phyloP scores from a whole-genome alignment of 1,284 basidiomycete species.

The Cystobasidium slooffiae region DNA sequence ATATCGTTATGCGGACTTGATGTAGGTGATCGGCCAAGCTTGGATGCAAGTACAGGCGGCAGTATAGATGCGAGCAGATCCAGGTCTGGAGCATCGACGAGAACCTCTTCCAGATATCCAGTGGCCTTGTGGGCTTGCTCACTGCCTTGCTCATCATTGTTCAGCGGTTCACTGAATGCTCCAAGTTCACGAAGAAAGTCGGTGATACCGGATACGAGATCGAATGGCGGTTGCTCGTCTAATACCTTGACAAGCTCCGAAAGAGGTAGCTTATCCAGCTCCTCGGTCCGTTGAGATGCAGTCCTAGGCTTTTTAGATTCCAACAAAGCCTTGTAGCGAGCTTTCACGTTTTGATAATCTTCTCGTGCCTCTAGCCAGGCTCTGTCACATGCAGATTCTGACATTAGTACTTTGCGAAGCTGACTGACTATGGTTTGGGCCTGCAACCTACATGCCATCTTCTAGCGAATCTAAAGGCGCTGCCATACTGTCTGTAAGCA shows the following conservation, averaged over 20 bases:
- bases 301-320: slow-evolving; percentile 11
- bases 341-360: slow-evolving; percentile 31
- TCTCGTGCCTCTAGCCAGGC: slow-evolving; percentile 33
- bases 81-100: slow-evolving; percentile 21
- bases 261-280: slow-evolving; percentile 11
- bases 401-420: too few species aligned
- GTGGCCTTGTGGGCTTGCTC: neutral
- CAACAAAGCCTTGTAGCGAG: slow-evolving; percentile 5
- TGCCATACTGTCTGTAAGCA: neutral
- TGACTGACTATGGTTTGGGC: too few species aligned
- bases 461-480: neutral
- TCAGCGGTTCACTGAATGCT: neutral
- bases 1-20: slow-evolving; percentile 6
- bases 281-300: neutral
- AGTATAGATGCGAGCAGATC: slow-evolving; percentile 31
- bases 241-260: slow-evolving; percentile 10
- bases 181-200: slow-evolving; percentile 34
- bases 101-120: neutral
- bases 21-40: slow-evolving; percentile 22
- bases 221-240: slow-evolving; percentile 33
- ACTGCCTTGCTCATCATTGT: neutral
- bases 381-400: slow-evolving; percentile 16
- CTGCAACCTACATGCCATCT: slow-evolving; percentile 3
- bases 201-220: slow-evolving; percentile 27
- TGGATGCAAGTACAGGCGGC: slow-evolving; percentile 11